Evolutionary conservation across 2,329 filamentous ascomycete genomes (phyloP).

Genomic region (Microsporum audouinii): DNA sequence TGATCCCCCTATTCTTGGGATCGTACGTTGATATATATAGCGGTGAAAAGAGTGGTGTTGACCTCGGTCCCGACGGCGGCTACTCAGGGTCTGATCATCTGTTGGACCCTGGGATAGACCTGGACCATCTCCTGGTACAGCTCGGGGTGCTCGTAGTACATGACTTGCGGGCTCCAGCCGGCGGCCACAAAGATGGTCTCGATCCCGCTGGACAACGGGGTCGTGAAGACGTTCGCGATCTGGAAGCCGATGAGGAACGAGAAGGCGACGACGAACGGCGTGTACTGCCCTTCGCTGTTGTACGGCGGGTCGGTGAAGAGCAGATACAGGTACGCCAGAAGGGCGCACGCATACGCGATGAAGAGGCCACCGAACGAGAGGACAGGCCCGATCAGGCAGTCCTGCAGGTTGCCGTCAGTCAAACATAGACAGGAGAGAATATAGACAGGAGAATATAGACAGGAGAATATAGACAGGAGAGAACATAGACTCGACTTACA

Average conservation of each 20-base stretch:
- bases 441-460: no score
- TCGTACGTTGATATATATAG: not conserved
- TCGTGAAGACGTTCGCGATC: constrained; percentile 80
- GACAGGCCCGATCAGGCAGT: constrained; percentile 67
- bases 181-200: constrained; percentile 82
- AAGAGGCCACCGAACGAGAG: constrained; percentile 67
- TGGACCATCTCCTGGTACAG: constrained; percentile 38
- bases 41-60: not conserved
- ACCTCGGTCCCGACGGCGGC: not conserved
- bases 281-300: constrained; percentile 57
- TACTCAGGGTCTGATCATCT: not conserved
- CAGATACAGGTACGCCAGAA: constrained; percentile 80
- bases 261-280: constrained; percentile 69
- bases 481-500: constrained; percentile 2
- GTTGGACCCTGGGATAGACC: not conserved
- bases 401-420: constrained; percentile 21
- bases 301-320: constrained; percentile 69
- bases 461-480: no score
- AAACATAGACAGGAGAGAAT: not conserved
- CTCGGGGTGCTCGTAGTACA: constrained; percentile 71
- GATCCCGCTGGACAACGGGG: constrained; percentile 75
- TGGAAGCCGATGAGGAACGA: constrained; percentile 83
- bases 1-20: not conserved
- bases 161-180: constrained; percentile 53
- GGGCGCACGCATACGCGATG: constrained; percentile 68